Base-by-base conservation (phyloP, 164 flowering plant genomes). In the Nymphaea thermarum region DNA sequence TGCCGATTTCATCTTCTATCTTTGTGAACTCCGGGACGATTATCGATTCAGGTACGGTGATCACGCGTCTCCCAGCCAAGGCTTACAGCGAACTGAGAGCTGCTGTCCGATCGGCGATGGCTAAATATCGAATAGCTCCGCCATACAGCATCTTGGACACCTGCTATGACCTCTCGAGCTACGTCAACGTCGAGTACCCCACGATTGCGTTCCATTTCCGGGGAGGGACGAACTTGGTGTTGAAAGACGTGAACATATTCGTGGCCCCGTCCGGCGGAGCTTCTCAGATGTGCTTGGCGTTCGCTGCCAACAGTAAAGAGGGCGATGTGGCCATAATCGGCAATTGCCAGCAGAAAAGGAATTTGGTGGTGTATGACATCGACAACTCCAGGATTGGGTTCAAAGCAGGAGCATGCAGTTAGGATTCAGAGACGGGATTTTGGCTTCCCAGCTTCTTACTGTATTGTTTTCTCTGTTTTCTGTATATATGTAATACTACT, bases 21-120 rank as follows among this genome's bases (percentile, higher is more conserved):
- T 82, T 80, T 65, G 47, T 78, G 3, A 45, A 65, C 1, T 62
- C 77, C 0, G 81, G 81, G 36, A 77, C 81, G 0, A 51, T 82
- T 6, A 80, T 86, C 5, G 86, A 86, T 76, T 84, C 90, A 2
- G 90, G 93, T 0, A 86, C 88, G 1, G 87, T 81, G 63, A 82
- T 87, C n/a, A 80, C 84, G 3, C 78, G 85, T 0, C 69, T 88
- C 18, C 89, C 87, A 0, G 73, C 77, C 4, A 18, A 71, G 3
- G 89, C 82, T 0, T 88, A 86, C 73, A 6, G 70, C 4, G 72
- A 81, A 0, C 69, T 88, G 43, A 71, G 76, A 25, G 1, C 78
- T 7, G 76, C 73, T 3, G 85, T 91, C 70, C 63, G 68, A 44
- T 41, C 73, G 60, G 45, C 2, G 8, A 89, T 91, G 95, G 47